phyloP scores from a whole-genome alignment of 768 basidiomycete species.

The Lyophyllum shimeji region DNA sequence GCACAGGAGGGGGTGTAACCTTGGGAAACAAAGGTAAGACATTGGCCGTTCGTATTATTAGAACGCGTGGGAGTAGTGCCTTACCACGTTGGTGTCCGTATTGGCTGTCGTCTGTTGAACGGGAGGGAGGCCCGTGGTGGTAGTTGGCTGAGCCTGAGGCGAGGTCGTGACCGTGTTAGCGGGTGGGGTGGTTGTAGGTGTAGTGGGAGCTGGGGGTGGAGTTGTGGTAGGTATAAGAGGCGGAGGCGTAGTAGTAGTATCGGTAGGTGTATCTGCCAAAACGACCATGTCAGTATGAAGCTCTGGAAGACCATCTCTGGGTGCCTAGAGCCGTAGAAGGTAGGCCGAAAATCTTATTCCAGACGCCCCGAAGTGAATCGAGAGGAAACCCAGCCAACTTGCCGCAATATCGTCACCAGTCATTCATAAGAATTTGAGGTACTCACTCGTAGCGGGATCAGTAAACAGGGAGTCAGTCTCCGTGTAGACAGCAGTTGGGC shows the following conservation, averaged over 20 bases:
- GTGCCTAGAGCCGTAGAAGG: background rate
- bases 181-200: background rate
- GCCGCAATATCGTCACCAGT: background rate
- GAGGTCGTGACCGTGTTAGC: background rate
- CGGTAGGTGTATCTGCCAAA: background rate
- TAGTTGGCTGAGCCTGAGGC: background rate
- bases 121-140: background rate
- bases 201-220: background rate
- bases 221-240: background rate
- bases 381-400: background rate
- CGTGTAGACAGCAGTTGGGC: constrained; percentile 17
- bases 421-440: background rate
- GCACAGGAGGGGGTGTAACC: constrained; percentile 6
- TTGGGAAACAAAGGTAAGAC: background rate
- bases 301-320: background rate
- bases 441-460: constrained; percentile 9
- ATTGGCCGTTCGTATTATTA: background rate
- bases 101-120: background rate
- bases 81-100: background rate
- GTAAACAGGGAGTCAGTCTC: constrained; percentile 2
- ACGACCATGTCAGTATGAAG: background rate
- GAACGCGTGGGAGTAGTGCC: background rate
- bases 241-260: background rate
- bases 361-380: too few species aligned
- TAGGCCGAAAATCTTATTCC: background rate